Conservation (phyloP, 176 grass and related monocot species). For the Canna indica region DNA sequence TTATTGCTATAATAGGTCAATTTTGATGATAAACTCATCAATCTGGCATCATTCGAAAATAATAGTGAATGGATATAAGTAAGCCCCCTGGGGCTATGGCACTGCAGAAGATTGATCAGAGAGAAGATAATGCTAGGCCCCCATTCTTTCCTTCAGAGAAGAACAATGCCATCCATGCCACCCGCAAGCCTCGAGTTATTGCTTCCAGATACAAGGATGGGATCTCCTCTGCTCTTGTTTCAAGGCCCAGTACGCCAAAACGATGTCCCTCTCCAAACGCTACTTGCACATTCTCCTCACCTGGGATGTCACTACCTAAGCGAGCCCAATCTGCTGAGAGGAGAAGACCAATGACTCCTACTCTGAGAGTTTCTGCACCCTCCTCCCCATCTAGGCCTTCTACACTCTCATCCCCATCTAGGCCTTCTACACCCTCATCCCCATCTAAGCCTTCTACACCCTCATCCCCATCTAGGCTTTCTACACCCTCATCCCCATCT, state of each 20-base stretch:
- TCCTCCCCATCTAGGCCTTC: constrained; percentile 26
- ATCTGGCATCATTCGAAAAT: constrained; percentile 41
- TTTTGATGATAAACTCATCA: constrained; percentile 25
- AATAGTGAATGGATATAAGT: constrained; percentile 40
- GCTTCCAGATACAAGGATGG: constrained; percentile 58
- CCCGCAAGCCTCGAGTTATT: constrained; percentile 30
- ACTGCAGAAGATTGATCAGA: constrained; percentile 21
- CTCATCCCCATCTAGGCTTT: constrained; percentile 39
- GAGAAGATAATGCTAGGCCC: constrained; percentile 37
- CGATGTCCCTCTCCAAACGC: constrained; percentile 52
- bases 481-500: constrained; percentile 61
- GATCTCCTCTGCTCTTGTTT: constrained; percentile 15
- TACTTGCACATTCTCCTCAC: constrained; percentile 7
- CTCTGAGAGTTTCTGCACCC: constrained; percentile 42
- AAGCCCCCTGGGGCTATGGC: constrained; percentile 1
- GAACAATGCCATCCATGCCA: constrained; percentile 36
- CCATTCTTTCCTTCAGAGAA: constrained; percentile 81
- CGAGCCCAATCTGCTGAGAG: constrained; percentile 65
- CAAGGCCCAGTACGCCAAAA: constrained; percentile 26
- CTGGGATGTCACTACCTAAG: constrained; percentile 33
- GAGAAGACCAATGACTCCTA: constrained; percentile 55
- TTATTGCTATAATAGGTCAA: not conserved
- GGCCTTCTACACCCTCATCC: constrained; percentile 53
- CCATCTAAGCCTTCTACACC: constrained; percentile 42
- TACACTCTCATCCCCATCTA: constrained; percentile 46